These are phyloP conservation scores for Sarocladium oryzae DNA, from an alignment of 2,329 filamentous ascomycete species.

Conservation along the genomic window DNA sequence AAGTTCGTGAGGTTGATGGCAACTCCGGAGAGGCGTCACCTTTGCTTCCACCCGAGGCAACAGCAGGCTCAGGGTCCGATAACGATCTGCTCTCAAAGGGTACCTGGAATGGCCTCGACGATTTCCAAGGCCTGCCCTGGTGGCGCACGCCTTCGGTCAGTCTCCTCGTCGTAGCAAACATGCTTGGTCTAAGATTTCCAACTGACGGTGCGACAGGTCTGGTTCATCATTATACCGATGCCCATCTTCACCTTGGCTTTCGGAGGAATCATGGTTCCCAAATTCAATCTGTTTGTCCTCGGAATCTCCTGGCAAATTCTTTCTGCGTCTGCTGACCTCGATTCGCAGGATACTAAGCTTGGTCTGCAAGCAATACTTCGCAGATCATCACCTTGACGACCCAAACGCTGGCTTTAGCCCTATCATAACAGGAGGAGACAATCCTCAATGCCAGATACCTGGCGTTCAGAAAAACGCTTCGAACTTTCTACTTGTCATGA, in stretches of 20 bases:
- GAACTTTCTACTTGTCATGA: constrained; percentile 70
- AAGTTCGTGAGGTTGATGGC: constrained; percentile 4
- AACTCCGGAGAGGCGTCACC: constrained; percentile 29
- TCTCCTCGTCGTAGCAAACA: no score
- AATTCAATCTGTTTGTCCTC: constrained; percentile 62
- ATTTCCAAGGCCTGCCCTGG: constrained; percentile 57
- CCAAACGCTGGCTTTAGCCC: constrained; percentile 56
- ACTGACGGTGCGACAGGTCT: constrained; percentile 48
- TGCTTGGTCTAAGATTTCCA: neutral
- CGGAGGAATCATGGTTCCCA: constrained; percentile 79
- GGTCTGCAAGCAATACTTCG: constrained; percentile 77
- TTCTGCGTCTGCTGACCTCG: constrained; percentile 13
- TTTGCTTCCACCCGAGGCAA: constrained; percentile 28
- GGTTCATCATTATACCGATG: constrained; percentile 78
- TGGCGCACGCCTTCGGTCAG: constrained; percentile 57
- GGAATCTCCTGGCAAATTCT: neutral
- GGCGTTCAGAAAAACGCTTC: constrained; percentile 73
- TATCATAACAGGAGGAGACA: constrained; percentile 60
- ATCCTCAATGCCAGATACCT: constrained; percentile 72
- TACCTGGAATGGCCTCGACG: constrained; percentile 43
- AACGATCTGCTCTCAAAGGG: constrained; percentile 15
- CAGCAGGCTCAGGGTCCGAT: constrained; percentile 11
- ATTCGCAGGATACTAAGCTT: constrained; percentile 61
- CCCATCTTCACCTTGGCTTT: constrained; percentile 78
- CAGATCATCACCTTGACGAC: constrained; percentile 54